These are phyloP conservation scores for Phytophthora litchii DNA, from an alignment of 352 stramenopile genomes.

Conservation along the genomic window DNA sequence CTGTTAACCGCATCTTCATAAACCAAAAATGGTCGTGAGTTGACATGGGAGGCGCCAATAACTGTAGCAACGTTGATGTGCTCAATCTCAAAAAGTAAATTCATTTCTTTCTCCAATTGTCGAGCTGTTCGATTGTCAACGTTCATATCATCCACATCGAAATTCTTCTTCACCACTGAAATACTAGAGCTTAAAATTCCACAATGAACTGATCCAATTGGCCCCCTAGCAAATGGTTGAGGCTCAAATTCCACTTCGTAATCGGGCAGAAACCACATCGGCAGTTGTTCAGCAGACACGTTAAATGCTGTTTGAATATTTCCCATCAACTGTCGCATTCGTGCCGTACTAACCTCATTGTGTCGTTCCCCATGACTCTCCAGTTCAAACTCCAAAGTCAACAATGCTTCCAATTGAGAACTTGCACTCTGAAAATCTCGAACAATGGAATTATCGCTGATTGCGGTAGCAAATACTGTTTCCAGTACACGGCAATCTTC, in stretches of 20 bases:
- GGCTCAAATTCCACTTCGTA: slow-evolving; percentile 1
- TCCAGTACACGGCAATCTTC: background rate
- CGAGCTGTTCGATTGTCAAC: background rate
- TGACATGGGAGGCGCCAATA: slow-evolving; percentile 39
- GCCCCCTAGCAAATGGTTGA: slow-evolving; percentile 3
- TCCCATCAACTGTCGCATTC: background rate
- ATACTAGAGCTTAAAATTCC: slow-evolving; percentile 12
- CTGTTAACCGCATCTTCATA: slow-evolving; percentile 32
- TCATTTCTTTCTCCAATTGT: slow-evolving; percentile 25
- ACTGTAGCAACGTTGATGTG: slow-evolving; percentile 41
- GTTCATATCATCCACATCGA: slow-evolving; percentile 12
- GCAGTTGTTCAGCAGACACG: background rate
- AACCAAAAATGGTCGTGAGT: slow-evolving; percentile 28
- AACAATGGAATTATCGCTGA: background rate
- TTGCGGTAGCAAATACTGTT: background rate
- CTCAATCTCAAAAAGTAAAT: slow-evolving; percentile 28
- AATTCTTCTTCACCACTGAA: slow-evolving; percentile 38
- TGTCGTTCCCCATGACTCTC: background rate
- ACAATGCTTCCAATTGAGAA: slow-evolving; percentile 1
- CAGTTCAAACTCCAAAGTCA: slow-evolving; percentile 2
- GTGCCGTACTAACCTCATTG: background rate
- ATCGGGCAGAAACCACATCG: slow-evolving; percentile 1
- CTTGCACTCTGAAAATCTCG: background rate
- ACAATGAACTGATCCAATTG: slow-evolving; percentile 26
- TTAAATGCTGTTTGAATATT: background rate